These are phyloP conservation scores for Thielaviopsis populi DNA, from an alignment of 2,329 filamentous ascomycete species.

Conservation along the genomic window DNA sequence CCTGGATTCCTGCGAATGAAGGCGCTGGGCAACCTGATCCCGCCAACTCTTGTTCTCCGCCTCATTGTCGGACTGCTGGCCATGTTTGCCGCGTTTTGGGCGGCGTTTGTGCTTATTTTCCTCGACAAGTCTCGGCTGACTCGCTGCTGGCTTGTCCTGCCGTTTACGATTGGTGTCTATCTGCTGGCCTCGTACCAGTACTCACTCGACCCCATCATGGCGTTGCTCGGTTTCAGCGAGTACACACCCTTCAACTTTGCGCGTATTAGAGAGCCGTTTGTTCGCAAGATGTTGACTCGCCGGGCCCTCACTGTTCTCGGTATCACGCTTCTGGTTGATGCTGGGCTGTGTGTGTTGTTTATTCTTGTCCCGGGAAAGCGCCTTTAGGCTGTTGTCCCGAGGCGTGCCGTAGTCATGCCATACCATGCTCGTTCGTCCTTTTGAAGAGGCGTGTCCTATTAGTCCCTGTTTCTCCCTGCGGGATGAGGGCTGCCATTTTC, in stretches of 20 bases:
- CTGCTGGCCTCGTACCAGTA: slow-evolving; percentile 86
- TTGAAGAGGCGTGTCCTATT: neutral
- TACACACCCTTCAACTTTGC: slow-evolving; percentile 93
- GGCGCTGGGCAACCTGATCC: slow-evolving; percentile 88
- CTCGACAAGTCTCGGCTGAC: slow-evolving; percentile 59
- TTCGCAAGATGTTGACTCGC: slow-evolving; percentile 70
- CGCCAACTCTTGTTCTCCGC: slow-evolving; percentile 72
- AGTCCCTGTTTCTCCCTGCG: too few species aligned
- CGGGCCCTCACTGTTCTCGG: slow-evolving; percentile 68
- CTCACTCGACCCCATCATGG: slow-evolving; percentile 81
- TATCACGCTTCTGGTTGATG: slow-evolving; percentile 60
- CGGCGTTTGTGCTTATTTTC: slow-evolving; percentile 85
- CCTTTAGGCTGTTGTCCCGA: slow-evolving; percentile 34
- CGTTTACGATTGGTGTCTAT: slow-evolving; percentile 85
- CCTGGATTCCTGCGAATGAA: slow-evolving; percentile 91
- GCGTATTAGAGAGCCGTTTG: slow-evolving; percentile 75
- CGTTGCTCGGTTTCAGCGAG: slow-evolving; percentile 79
- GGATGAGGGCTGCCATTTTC: neutral
- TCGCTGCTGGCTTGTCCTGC: slow-evolving; percentile 78
- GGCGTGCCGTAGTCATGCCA: too few species aligned
- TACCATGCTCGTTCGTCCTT: neutral
- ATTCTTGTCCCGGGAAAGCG: slow-evolving; percentile 86
- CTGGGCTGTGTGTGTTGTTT: slow-evolving; percentile 76
- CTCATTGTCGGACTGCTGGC: slow-evolving; percentile 71
- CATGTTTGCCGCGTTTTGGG: slow-evolving; percentile 89